A percentile compares a stretch with the other conserved stretches of the same genome.
Conservation (phyloP, 176 grass and related monocot species). For the maize (Zea mays) region Zm-B73-REFERENCE-NAM-5.0 NC_050096.1:47126001-47126500, state of each 20-base stretch:
- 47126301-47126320: background rate
- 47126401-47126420: background rate
- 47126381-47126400: background rate
- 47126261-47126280: background rate
- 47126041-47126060: no score
- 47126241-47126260: background rate
- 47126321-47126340: background rate
- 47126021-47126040: no score
- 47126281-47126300: background rate
- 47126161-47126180: slow-evolving; percentile 22
- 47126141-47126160: slow-evolving; percentile 15
- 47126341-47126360: background rate
- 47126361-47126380: background rate
- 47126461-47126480: background rate
- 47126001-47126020: no score
- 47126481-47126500: background rate
- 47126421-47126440: background rate
- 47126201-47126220: background rate
- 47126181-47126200: slow-evolving; percentile 13
- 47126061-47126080: no score
- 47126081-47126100: background rate
- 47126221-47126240: background rate
- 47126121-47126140: slow-evolving; percentile 12
- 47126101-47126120: slow-evolving; percentile 4
- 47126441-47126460: background rate